These are phyloP conservation scores for Lactarius vividus DNA, from an alignment of 768 basidiomycete species.

Conservation along the genomic window DNA sequence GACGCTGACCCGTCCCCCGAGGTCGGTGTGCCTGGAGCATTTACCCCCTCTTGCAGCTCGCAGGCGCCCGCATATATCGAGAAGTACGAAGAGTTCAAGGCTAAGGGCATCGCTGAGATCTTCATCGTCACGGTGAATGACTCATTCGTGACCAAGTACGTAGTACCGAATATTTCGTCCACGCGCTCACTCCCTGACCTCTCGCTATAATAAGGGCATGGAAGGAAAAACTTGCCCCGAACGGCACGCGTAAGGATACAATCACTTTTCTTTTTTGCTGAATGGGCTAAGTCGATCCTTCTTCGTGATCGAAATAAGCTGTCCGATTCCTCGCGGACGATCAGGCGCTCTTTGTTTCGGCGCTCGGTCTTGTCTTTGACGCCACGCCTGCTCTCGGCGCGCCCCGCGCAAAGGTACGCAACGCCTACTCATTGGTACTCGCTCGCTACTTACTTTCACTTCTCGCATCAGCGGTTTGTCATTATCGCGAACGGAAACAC, in stretches of 20 bases:
- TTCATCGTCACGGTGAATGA: slow-evolving; percentile 80
- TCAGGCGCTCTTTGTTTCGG: slow-evolving; percentile 45
- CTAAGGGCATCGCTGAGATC: slow-evolving; percentile 69
- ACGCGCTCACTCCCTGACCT: not conserved
- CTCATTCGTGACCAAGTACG: slow-evolving; percentile 52
- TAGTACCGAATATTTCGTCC: not conserved
- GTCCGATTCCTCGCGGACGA: slow-evolving; percentile 53
- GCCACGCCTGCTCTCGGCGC: slow-evolving; percentile 58
- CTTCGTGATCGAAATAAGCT: slow-evolving; percentile 24
- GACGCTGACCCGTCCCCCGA: not conserved
- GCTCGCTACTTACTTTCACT: not conserved
- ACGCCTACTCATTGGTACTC: no score
- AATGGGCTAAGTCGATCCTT: not conserved
- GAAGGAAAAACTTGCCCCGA: slow-evolving; percentile 58
- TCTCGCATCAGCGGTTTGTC: slow-evolving; percentile 50
- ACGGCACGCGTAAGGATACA: slow-evolving; percentile 48
- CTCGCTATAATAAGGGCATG: slow-evolving; percentile 44
- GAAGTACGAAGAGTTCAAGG: slow-evolving; percentile 66
- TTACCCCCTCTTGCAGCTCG: slow-evolving; percentile 26
- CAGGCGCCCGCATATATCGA: slow-evolving; percentile 48
- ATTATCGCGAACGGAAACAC: slow-evolving; percentile 66
- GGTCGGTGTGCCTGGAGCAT: slow-evolving; percentile 28
- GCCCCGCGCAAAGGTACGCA: slow-evolving; percentile 52
- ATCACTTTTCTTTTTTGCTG: not conserved
- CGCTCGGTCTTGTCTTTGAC: slow-evolving; percentile 46